A percentile compares a stretch with the other conserved stretches of the same genome.
phyloP scores from a whole-genome alignment of 345 rosid species.

The Populus nigra region DNA sequence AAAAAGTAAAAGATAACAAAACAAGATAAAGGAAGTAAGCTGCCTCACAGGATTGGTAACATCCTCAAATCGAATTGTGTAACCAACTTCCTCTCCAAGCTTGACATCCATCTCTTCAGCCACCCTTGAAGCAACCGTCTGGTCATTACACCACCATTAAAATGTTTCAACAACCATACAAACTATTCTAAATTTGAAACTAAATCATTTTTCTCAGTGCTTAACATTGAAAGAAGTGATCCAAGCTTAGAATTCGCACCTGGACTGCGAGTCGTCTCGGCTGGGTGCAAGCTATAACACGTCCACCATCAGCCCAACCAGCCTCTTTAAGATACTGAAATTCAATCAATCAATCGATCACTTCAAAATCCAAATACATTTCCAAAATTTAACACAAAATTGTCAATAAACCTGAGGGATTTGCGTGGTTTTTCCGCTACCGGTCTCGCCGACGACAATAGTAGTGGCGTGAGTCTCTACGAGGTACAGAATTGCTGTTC shows the following conservation, averaged over 20 bases:
- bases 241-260: constrained; percentile 34
- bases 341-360: background rate
- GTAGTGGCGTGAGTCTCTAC: constrained; percentile 93
- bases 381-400: too few species aligned
- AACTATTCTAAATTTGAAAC: background rate
- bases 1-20: background rate
- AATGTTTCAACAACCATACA: background rate
- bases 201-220: too few species aligned
- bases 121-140: constrained; percentile 95
- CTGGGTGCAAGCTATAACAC: constrained; percentile 91
- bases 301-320: constrained; percentile 98
- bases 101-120: constrained; percentile 95
- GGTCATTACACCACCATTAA: constrained; percentile 19
- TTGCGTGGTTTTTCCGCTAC: constrained; percentile 97
- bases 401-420: constrained; percentile 70
- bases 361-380: too few species aligned
- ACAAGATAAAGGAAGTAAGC: constrained; percentile 14
- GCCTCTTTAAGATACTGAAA: constrained; percentile 89
- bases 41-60: constrained; percentile 63
- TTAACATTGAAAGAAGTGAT: background rate
- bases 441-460: constrained; percentile 92
- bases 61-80: constrained; percentile 89
- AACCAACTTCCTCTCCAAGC: constrained; percentile 96
- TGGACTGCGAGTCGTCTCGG: constrained; percentile 94
- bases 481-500: constrained; percentile 72